Base-by-base conservation (phyloP, 2,329 filamentous ascomycete genomes). In the Sporothrix pallida region DNA sequence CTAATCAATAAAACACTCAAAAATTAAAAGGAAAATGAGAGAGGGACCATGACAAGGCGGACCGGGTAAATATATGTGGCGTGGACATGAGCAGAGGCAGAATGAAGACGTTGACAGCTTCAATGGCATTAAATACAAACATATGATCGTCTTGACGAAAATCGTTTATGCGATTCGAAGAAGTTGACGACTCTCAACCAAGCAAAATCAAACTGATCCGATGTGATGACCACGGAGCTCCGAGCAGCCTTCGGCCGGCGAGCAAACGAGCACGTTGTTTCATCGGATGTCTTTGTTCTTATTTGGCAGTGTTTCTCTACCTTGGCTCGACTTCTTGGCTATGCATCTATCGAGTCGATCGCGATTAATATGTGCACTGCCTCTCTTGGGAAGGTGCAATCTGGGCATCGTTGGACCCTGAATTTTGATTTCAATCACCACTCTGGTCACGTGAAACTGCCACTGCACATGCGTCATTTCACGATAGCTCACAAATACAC, bases 291-390 rank as follows among this genome's bases (percentile, higher is more conserved):
- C 46, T 65, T 46, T 46, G 9, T 23, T 46, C 8, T 46, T n/a
- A 5, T 15, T 54, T 54, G 52, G 6, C 7, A 7, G 31, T 37
- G 31, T 37, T 37, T 37, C 31, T 58, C 60, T 10, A 48, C 37
- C 15, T 63, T 63, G 60, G 17, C 60, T 56, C 52, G 52, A 23
- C 52, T 23, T 23, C 42, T 67, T 67, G 62, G 62, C 62, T 44
- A 67, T 67, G 62, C 62, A 67, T 48, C n/a, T 67, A 67, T 67
- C 42, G 62, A 44, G 62, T n/a, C n/a, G 42, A 67, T 67, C 62
- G 42, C 60, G 37, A n/a, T 5, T 9, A 23, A 67, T 48, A 26
- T 10, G 42, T 48, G 62, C 62, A 67, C 42, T 48, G 20, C 42
- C 62, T 48, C 42, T 67, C 42, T 46, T 65, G 60, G 60, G 42